A percentile compares a stretch with the other conserved stretches of the same genome.
Conservation (phyloP, 768 basidiomycete genomes). For the Paxillus involutus region DNA sequence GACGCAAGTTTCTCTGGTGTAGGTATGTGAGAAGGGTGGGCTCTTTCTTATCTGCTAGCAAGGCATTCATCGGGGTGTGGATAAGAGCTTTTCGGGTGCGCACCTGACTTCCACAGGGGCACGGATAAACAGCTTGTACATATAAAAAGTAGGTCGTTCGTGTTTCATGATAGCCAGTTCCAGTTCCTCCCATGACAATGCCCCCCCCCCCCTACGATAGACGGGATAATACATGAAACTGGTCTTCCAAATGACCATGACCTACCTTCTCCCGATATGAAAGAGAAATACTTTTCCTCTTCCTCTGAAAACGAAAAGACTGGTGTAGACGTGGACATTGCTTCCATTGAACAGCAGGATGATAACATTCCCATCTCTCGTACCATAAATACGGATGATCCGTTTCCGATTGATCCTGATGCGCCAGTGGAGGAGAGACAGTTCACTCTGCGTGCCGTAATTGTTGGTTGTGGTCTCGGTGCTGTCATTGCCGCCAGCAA, state of each 20-base stretch:
- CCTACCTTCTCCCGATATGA: background rate
- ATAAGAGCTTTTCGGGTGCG: background rate
- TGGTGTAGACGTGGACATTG: background rate
- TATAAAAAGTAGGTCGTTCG: background rate
- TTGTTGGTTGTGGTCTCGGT: conserved; percentile 52
- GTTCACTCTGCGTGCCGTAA: conserved; percentile 51
- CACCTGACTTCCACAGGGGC: background rate
- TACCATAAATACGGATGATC: conserved; percentile 30
- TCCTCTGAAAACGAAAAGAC: conserved; percentile 7
- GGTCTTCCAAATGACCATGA: background rate
- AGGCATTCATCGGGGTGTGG: background rate
- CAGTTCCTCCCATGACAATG: background rate
- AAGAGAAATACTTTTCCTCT: conserved; percentile 2
- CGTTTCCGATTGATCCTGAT: conserved; percentile 55
- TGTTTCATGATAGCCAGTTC: background rate
- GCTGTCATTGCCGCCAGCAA: conserved; percentile 57
- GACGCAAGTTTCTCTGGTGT: background rate
- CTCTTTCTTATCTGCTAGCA: background rate
- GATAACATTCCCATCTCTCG: background rate
- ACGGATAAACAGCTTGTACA: conserved; percentile 1
- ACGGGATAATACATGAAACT: conserved; percentile 1
- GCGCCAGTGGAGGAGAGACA: conserved; percentile 43
- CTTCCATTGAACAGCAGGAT: conserved; percentile 8
- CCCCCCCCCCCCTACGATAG: background rate
- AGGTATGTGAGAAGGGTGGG: background rate